Conservation (phyloP, 2,329 filamentous ascomycete genomes). For the Aspergillus bombycis region DNA sequence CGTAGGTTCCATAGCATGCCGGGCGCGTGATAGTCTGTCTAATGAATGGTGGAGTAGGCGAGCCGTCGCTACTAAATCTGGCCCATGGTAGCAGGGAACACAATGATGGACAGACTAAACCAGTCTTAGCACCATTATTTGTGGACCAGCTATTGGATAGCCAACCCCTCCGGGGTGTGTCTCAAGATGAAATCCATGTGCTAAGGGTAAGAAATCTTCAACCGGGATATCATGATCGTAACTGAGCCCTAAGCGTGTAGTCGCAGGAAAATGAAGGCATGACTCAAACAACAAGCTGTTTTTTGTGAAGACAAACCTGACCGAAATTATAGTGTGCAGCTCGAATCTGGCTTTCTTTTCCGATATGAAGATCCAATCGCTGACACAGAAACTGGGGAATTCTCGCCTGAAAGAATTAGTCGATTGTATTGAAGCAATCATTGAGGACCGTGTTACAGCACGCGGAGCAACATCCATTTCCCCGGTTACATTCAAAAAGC, state of each 20-base stretch:
- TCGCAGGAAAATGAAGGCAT: not conserved
- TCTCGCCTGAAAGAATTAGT: not conserved
- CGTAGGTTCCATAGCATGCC: not conserved
- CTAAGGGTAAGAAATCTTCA: not conserved
- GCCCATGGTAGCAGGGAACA: not conserved
- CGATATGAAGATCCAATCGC: not conserved
- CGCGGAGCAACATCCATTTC: not conserved
- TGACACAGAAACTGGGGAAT: not conserved
- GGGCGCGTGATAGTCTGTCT: not conserved
- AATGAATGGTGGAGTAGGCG: not conserved
- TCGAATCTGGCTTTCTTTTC: conserved; percentile 2
- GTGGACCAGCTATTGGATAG: not conserved
- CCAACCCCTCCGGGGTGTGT: not conserved
- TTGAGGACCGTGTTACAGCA: not conserved
- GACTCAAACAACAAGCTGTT: not conserved
- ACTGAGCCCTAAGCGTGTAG: not conserved
- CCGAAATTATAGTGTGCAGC: not conserved
- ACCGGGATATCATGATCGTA: too few species aligned
- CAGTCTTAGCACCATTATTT: not conserved
- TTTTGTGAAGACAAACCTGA: not conserved
- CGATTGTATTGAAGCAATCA: not conserved
- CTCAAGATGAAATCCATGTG: too few species aligned
- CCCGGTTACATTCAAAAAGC: conserved; percentile 1
- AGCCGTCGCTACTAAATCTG: not conserved
- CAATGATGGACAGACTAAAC: not conserved